These are phyloP conservation scores for Nemania bipapillata DNA, from an alignment of 2,329 filamentous ascomycete species.

Conservation along the genomic window DNA sequence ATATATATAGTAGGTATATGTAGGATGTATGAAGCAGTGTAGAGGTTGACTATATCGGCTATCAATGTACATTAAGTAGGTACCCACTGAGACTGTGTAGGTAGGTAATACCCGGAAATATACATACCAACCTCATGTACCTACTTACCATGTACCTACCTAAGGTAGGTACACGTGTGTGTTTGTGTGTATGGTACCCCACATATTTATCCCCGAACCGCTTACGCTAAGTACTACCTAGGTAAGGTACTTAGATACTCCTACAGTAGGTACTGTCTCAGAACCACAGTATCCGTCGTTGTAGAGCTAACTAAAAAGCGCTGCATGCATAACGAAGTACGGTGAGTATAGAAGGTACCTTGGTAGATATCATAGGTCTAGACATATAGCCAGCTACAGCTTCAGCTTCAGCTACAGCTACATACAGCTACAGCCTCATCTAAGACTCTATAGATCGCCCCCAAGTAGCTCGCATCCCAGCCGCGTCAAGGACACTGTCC, in stretches of 20 bases:
- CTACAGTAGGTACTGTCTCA: not conserved
- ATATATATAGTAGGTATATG: not conserved
- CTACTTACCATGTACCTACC: no score
- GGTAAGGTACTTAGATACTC: not conserved
- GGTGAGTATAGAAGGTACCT: no score
- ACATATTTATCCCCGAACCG: not conserved
- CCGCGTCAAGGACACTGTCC: conserved; percentile 5
- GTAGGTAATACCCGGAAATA: no score
- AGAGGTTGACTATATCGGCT: no score
- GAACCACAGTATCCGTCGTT: not conserved
- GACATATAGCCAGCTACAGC: not conserved
- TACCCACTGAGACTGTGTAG: no score
- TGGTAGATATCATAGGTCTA: not conserved
- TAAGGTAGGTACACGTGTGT: not conserved
- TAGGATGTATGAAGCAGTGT: no score
- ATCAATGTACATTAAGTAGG: no score
- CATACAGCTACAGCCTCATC: conserved; percentile 19
- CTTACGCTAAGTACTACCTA: no score
- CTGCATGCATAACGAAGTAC: conserved; percentile 3
- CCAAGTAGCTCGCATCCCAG: conserved; percentile 4
- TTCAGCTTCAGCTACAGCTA: not conserved
- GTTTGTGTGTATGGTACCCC: not conserved
- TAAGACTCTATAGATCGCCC: not conserved
- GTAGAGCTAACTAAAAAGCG: not conserved
- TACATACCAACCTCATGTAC: no score